Conservation (phyloP, 1,284 basidiomycete species). For the Porodaedalea pini region DNA sequence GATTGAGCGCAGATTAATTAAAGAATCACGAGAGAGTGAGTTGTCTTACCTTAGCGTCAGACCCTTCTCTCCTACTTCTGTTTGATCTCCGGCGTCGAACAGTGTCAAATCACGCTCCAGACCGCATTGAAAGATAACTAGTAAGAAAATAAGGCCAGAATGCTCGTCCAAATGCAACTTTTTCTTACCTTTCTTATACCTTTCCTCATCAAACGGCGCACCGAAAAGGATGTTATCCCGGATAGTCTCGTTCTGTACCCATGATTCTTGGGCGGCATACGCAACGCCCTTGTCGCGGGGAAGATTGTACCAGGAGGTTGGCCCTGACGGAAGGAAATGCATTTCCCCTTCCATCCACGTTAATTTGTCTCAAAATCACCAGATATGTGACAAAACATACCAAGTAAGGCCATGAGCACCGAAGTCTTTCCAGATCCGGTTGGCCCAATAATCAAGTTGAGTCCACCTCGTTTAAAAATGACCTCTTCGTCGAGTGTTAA, state of each 20-base stretch:
- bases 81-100: conserved; percentile 54
- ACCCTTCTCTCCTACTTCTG: conserved; percentile 69
- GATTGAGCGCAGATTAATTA: conserved; percentile 7
- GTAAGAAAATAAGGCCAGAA: background rate
- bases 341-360: conserved; percentile 45
- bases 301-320: conserved; percentile 61
- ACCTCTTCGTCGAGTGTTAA: conserved; percentile 51
- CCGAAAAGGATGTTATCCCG: conserved; percentile 46
- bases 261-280: conserved; percentile 76
- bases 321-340: conserved; percentile 51
- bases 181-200: conserved; percentile 41
- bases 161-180: background rate
- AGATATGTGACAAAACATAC: conserved; percentile 25
- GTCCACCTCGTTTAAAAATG: conserved; percentile 50
- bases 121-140: conserved; percentile 34
- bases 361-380: conserved; percentile 22
- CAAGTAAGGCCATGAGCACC: conserved; percentile 53
- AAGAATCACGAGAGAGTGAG: conserved; percentile 7
- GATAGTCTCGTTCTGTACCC: conserved; percentile 61
- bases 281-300: conserved; percentile 66
- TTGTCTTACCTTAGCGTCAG: conserved; percentile 44
- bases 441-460: conserved; percentile 66
- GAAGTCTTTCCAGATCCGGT: conserved; percentile 53
- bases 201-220: conserved; percentile 38
- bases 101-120: conserved; percentile 37